phyloP scores from a whole-genome alignment of 2,329 filamentous ascomycete genomes.

The Bimuria novae-zelandiae region DNA sequence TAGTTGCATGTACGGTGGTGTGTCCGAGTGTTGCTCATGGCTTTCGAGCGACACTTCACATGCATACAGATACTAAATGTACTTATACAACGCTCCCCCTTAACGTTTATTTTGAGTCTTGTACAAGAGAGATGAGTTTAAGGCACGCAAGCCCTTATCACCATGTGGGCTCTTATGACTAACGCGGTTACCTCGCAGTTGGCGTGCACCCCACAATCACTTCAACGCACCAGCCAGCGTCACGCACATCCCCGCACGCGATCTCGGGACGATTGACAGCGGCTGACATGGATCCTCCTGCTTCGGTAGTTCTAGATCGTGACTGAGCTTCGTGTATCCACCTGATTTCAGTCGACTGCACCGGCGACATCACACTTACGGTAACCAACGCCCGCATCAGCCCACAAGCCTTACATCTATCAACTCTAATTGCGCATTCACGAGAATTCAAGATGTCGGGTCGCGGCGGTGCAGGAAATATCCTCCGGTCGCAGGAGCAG shows the following conservation, averaged over 20 bases:
- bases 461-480: slow-evolving; percentile 54
- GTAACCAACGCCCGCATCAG: too few relatives aligned
- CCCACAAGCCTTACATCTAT: too few relatives aligned
- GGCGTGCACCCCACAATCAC: neutral
- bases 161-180: neutral
- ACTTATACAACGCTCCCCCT: too few relatives aligned
- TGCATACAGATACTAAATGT: too few relatives aligned
- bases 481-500: slow-evolving; percentile 41
- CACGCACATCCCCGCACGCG: neutral
- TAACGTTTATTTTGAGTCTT: neutral
- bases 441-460: slow-evolving; percentile 29
- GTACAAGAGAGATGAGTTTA: neutral
- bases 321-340: neutral
- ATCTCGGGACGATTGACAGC: neutral
- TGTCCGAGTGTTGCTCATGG: too few relatives aligned
- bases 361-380: too few relatives aligned
- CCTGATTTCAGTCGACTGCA: neutral
- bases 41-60: too few relatives aligned
- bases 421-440: too few relatives aligned
- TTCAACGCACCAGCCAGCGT: neutral
- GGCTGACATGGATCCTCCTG: neutral
- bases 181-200: neutral
- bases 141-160: neutral
- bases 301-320: neutral
- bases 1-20: too few relatives aligned